Conservation (phyloP, 2,329 filamentous ascomycete genomes). For the Orbilia oligospora region DNA sequence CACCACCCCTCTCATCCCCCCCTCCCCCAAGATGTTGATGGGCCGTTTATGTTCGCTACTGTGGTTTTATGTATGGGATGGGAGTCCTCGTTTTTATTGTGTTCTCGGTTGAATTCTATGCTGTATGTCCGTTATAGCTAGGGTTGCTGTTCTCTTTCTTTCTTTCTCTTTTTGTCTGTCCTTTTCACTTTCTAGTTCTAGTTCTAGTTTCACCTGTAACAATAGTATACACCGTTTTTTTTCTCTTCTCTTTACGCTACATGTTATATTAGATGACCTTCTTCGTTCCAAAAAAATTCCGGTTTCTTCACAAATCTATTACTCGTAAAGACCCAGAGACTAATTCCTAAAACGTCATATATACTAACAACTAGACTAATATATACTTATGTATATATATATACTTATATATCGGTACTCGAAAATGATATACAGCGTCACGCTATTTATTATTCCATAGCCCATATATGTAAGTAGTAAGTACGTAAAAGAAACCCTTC, state of each 20-base stretch:
- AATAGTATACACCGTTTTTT: slow-evolving; percentile 50
- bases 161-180: slow-evolving; percentile 8
- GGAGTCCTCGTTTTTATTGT: slow-evolving; percentile 46
- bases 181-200: not conserved
- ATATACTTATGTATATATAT: no score
- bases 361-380: no score
- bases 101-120: slow-evolving; percentile 2
- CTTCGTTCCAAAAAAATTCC: slow-evolving; percentile 2
- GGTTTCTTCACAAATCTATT: not conserved
- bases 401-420: no score
- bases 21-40: not conserved
- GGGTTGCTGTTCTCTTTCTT: slow-evolving; percentile 14
- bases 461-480: slow-evolving; percentile 27
- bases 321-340: not conserved
- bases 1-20: not conserved
- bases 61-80: slow-evolving; percentile 44
- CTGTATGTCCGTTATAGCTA: slow-evolving; percentile 30
- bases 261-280: slow-evolving; percentile 51
- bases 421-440: slow-evolving; percentile 49
- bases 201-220: slow-evolving; percentile 31
- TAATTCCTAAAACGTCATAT: no score
- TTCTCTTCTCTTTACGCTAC: slow-evolving; percentile 8
- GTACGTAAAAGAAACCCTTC: slow-evolving; percentile 5
- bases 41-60: not conserved
- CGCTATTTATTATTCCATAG: slow-evolving; percentile 34